Conservation (phyloP, 176 grass and related monocot species). For the Eleusine coracana region DNA sequence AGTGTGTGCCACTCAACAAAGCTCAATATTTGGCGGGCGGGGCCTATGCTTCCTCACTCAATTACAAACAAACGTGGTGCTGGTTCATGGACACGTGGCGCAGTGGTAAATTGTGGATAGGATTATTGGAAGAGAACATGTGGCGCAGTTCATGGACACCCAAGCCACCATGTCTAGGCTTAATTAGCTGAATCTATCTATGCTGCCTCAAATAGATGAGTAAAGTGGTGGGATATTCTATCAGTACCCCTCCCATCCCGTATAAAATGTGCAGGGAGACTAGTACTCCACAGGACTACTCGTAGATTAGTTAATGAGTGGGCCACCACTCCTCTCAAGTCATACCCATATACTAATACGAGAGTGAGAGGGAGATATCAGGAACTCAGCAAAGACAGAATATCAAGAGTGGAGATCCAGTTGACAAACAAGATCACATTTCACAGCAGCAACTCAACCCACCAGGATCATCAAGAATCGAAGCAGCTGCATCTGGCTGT, state of each 20-base stretch:
- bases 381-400: background rate
- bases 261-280: background rate
- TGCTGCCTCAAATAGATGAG: background rate
- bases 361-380: background rate
- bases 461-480: background rate
- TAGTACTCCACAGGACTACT: background rate
- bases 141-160: slow-evolving; percentile 30
- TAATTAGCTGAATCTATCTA: slow-evolving; percentile 4
- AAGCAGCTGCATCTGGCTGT: background rate
- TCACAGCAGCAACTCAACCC: background rate
- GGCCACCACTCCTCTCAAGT: slow-evolving; percentile 37
- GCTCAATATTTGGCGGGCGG: background rate
- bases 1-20: background rate
- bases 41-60: background rate
- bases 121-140: slow-evolving; percentile 33
- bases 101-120: slow-evolving; percentile 2
- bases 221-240: slow-evolving; percentile 48
- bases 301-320: slow-evolving; percentile 6
- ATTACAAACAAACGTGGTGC: background rate
- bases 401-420: background rate
- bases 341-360: slow-evolving; percentile 1
- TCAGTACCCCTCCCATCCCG: background rate
- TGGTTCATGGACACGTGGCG: background rate
- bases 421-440: background rate
- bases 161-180: slow-evolving; percentile 13